Base-by-base conservation (phyloP, 2,329 filamentous ascomycete species). In the Dactylellina sp. region DNA sequence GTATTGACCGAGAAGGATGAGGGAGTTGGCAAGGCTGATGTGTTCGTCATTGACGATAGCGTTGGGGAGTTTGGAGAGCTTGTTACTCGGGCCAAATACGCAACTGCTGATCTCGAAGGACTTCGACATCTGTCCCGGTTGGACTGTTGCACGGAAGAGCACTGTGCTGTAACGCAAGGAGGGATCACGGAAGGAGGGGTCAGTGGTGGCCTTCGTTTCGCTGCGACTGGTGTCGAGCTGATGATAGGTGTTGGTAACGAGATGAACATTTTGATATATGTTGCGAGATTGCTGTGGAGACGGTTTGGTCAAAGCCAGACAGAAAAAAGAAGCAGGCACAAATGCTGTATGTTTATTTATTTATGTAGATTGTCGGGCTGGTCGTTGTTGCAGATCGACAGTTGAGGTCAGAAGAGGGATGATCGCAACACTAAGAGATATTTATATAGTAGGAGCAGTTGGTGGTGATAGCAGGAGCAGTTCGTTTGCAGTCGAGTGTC, bases 181-280 rank as follows among this genome's bases (percentile, higher is more conserved):
- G 82, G 82, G 39, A 82, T 83, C 37, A 83, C 81, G 50, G 81
- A 83, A 25, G 82, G 82, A 72, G 82, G 82, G 56, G 82, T 83
- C 65, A 83, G 80, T 78, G 82, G 82, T 65, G 81, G 81, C 49
- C 82, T 81, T 68, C 81, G 80, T 20, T 60, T 55, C 46, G 61
- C 68, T 18, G 71, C 59, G 14, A 47, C 32, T 16, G 46, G 59
- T 22, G 57, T 24, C 49, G 65, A 63, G 64, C 64, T 60, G 65
- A 76, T 72, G 44, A 70, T 53, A 55, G 76, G 70, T 24, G 72
- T 70, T 68, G 77, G 77, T 65, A 78, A 71, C 64, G 77, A 77
- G 55, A 78, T 77, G 47, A 78, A 76, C 77, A 78, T 78, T 32
- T 72, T 76, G 40, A 49, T 44, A 40, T 65, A 52, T 60, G 25